phyloP scores from a whole-genome alignment of 306 rosid species.

The Acacia melanoxylon region DNA sequence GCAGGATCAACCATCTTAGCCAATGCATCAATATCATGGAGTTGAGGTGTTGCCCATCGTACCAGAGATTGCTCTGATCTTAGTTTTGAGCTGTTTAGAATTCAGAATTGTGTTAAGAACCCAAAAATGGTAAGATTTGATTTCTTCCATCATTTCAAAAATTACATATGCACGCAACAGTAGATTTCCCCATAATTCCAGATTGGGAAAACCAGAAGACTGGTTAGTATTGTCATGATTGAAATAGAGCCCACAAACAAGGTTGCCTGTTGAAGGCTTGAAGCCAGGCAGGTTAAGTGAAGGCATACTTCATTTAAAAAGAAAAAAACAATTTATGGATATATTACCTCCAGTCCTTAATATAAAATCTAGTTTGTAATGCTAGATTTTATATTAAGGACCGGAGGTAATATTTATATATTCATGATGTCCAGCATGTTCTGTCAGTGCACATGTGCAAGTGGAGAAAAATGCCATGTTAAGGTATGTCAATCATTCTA shows the following conservation, averaged over 20 bases:
- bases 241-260: not conserved
- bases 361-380: too few relatives aligned
- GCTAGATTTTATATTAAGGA: too few relatives aligned
- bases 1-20: slow-evolving; percentile 96
- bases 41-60: slow-evolving; percentile 99
- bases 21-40: slow-evolving; percentile 95
- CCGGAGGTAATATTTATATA: not conserved
- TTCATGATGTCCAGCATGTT: slow-evolving; percentile 5
- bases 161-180: not conserved
- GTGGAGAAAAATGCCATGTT: not conserved
- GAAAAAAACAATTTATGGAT: too few relatives aligned
- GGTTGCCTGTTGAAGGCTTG: slow-evolving; percentile 1
- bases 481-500: slow-evolving; percentile 32
- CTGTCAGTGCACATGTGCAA: not conserved
- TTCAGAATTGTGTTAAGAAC: slow-evolving; percentile 24
- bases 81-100: slow-evolving; percentile 63
- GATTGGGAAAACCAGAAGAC: not conserved
- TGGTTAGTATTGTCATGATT: not conserved
- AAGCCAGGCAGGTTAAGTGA: slow-evolving; percentile 3
- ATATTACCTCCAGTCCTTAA: too few relatives aligned
- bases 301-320: too few relatives aligned
- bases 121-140: not conserved
- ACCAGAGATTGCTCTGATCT: slow-evolving; percentile 92
- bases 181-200: not conserved
- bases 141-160: slow-evolving; percentile 6